phyloP scores from a whole-genome alignment of 2,329 filamentous ascomycete species.

The Colletotrichum acutatum region DNA sequence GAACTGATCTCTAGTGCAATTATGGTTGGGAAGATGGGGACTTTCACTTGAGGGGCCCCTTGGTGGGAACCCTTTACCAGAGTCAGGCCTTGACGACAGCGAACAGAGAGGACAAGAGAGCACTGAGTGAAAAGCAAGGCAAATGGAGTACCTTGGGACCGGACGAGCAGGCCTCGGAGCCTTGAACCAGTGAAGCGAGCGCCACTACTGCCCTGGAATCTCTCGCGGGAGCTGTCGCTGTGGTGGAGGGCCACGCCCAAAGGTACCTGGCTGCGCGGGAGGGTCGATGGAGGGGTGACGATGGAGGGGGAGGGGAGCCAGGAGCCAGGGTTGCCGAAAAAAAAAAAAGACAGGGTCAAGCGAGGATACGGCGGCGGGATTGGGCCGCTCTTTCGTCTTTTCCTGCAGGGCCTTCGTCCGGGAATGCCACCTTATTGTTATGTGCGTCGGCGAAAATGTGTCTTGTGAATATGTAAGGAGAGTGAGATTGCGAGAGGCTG shows the following conservation, averaged over 20 bases:
- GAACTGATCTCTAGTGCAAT: slow-evolving; percentile 24
- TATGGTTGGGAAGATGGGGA: slow-evolving; percentile 5
- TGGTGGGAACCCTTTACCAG: not conserved
- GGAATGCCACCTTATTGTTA: not conserved
- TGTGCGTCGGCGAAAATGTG: not conserved
- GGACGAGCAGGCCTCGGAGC: not conserved
- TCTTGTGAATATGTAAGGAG: not conserved
- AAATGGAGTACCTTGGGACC: not conserved
- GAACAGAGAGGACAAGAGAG: not conserved
- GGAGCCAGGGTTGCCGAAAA: slow-evolving; percentile 18
- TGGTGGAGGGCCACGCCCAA: not conserved
- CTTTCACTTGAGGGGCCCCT: not conserved
- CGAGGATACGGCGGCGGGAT: slow-evolving; percentile 25
- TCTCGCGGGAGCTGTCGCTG: not conserved
- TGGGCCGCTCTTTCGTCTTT: slow-evolving; percentile 8
- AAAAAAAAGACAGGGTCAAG: slow-evolving; percentile 31
- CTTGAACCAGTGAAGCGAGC: not conserved
- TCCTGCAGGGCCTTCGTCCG: slow-evolving; percentile 28
- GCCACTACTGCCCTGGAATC: not conserved
- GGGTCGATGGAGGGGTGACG: slow-evolving; percentile 25
- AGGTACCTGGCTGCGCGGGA: slow-evolving; percentile 8
- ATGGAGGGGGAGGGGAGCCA: slow-evolving; percentile 6
- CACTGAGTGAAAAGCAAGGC: not conserved
- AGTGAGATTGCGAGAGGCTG: not conserved
- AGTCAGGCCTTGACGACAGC: not conserved